Evolutionary conservation across 1,284 basidiomycete species (phyloP).

Genomic region (Porodaedalea pini): DNA sequence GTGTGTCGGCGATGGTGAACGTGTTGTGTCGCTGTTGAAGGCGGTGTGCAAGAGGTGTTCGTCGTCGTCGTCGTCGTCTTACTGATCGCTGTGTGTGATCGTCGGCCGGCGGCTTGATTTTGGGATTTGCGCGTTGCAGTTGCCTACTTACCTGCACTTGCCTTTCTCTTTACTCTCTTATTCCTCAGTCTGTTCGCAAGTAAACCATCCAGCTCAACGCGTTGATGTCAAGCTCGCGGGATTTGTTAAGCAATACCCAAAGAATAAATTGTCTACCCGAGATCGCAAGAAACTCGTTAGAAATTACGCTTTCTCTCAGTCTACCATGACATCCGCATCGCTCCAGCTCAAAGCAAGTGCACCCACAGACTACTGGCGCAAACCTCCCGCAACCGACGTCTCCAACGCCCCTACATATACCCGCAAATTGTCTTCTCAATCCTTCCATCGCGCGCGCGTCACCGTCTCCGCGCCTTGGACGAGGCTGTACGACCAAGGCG

Average conservation of each 20-base stretch:
- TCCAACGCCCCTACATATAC: slow-evolving; percentile 23
- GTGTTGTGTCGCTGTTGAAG: not conserved
- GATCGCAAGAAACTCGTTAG: too few relatives aligned
- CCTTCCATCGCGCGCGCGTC: slow-evolving; percentile 25
- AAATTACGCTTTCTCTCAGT: too few relatives aligned
- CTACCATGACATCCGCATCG: not conserved
- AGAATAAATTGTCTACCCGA: too few relatives aligned
- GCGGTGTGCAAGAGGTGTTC: too few relatives aligned
- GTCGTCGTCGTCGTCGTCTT: not conserved
- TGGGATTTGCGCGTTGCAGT: too few relatives aligned
- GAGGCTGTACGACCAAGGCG: slow-evolving; percentile 29
- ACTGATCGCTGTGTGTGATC: slow-evolving; percentile 1
- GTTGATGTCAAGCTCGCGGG: too few relatives aligned
- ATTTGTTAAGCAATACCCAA: too few relatives aligned
- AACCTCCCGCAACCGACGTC: slow-evolving; percentile 25
- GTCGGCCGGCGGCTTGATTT: not conserved
- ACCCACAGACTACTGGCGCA: slow-evolving; percentile 28
- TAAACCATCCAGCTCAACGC: too few relatives aligned
- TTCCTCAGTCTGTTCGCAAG: too few relatives aligned
- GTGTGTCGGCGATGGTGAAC: not conserved
- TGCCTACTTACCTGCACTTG: too few relatives aligned
- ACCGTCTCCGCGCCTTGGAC: slow-evolving; percentile 26
- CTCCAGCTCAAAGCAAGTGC: slow-evolving; percentile 10
- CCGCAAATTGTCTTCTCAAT: slow-evolving; percentile 5
- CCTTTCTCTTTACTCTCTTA: too few relatives aligned